Percentiles rank a stretch among this genome's conserved stretches.
These are phyloP conservation scores for Erigeron canadensis DNA, from an alignment of 129 eudicot genomes.

Conservation along the genomic window DNA sequence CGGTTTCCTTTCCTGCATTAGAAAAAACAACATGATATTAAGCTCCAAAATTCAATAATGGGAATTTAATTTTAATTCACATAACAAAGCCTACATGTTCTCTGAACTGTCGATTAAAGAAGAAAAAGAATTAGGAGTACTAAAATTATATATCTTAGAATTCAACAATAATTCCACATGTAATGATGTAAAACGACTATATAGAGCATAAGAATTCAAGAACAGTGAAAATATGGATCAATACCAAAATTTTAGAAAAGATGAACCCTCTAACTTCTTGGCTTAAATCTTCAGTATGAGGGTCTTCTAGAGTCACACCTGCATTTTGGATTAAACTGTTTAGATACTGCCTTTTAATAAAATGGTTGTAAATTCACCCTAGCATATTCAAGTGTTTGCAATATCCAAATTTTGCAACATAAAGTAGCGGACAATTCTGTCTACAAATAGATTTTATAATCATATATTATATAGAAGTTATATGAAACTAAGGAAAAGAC, in stretches of 20 bases:
- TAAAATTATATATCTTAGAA: background rate
- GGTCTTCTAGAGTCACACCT: conserved; percentile 97
- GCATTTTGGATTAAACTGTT: conserved; percentile 23
- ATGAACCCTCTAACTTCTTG: conserved; percentile 99
- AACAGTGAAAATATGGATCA: background rate
- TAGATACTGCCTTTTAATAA: too few species aligned
- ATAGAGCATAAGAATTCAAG: conserved; percentile 2
- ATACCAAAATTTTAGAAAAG: conserved; percentile 84
- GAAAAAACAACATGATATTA: background rate
- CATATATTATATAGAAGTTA: background rate
- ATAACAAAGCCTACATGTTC: conserved; percentile 7
- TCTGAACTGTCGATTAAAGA: background rate
- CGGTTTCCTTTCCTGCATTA: conserved; percentile 87
- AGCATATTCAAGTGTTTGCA: conserved; percentile 8
- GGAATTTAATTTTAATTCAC: background rate
- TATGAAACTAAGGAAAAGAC: background rate
- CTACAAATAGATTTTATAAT: background rate
- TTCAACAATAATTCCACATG: background rate
- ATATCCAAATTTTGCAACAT: background rate
- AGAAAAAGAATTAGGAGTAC: background rate
- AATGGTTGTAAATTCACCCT: background rate
- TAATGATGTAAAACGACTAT: conserved; percentile 1
- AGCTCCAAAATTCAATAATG: conserved; percentile 10
- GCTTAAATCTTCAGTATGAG: conserved; percentile 93
- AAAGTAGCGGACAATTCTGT: background rate